Percentiles rank a stretch among this genome's conserved stretches.
Conservation (phyloP, 2,329 filamentous ascomycete species). For the Ambrosiella beaveri region DNA sequence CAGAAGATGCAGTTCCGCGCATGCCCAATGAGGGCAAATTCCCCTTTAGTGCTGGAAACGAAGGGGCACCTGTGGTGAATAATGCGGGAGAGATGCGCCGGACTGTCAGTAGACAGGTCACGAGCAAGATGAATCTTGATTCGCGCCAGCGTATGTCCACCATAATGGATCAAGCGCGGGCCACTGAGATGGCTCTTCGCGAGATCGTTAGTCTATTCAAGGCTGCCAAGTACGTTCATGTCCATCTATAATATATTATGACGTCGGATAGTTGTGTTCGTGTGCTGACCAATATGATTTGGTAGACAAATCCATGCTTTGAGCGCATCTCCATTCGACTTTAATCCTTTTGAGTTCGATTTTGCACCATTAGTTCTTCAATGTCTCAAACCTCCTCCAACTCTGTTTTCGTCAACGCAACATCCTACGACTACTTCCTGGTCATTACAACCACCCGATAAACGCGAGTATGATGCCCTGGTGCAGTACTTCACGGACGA, state of each 20-base stretch:
- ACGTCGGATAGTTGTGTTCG: background rate
- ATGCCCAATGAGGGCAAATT: constrained; percentile 15
- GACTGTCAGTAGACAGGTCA: constrained; percentile 31
- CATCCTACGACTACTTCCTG: constrained; percentile 65
- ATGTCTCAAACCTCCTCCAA: constrained; percentile 63
- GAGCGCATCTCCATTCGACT: constrained; percentile 44
- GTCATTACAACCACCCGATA: constrained; percentile 58
- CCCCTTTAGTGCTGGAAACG: constrained; percentile 14
- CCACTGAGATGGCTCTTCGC: constrained; percentile 67
- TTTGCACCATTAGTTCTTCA: constrained; percentile 74
- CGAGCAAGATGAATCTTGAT: constrained; percentile 45
- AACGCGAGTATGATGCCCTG: constrained; percentile 58
- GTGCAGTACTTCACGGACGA: constrained; percentile 48
- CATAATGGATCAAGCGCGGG: constrained; percentile 61
- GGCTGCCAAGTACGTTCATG: constrained; percentile 55
- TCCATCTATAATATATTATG: background rate
- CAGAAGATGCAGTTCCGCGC: constrained; percentile 18
- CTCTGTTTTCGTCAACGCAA: constrained; percentile 64
- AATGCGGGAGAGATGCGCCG: constrained; percentile 17
- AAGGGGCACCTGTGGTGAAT: background rate
- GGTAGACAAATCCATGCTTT: constrained; percentile 9
- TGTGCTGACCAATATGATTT: background rate
- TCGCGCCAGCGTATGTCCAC: constrained; percentile 47
- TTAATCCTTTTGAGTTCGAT: constrained; percentile 69
- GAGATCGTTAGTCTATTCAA: constrained; percentile 69